Evolutionary conservation across 495 filamentous ascomycete genomes (phyloP).

Genomic region (Lepidopterella palustris): DNA sequence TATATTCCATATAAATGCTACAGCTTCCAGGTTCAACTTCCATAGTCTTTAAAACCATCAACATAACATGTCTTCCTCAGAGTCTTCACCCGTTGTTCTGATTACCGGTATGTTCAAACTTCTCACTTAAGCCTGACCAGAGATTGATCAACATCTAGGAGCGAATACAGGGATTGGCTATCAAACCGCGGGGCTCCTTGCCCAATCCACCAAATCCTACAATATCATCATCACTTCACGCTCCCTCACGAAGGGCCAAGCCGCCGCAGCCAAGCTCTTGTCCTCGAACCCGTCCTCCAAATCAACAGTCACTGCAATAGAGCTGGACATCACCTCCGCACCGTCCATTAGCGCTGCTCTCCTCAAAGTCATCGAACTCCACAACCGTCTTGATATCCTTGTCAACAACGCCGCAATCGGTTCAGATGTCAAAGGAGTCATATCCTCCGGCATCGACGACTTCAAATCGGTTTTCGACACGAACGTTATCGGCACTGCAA

Average conservation of each 20-base stretch:
- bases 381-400: slow-evolving; percentile 14
- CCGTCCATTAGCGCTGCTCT: not conserved
- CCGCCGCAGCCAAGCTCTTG: not conserved
- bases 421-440: not conserved
- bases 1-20: too few relatives aligned
- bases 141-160: too few relatives aligned
- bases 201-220: slow-evolving; percentile 9
- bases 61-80: too few relatives aligned
- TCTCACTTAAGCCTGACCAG: too few relatives aligned
- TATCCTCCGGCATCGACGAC: not conserved
- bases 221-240: slow-evolving; percentile 5
- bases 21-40: too few relatives aligned
- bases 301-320: slow-evolving; percentile 1
- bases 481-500: slow-evolving; percentile 14
- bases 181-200: not conserved
- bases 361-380: not conserved
- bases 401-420: slow-evolving; percentile 17
- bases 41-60: too few relatives aligned
- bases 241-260: not conserved
- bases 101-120: too few relatives aligned
- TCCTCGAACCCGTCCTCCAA: not conserved
- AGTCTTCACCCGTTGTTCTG: too few relatives aligned
- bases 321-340: slow-evolving; percentile 9
- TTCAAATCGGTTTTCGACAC: slow-evolving; percentile 7
- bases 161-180: slow-evolving; percentile 10